Evolutionary conservation across 1,139 yeast genomes (phyloP).

Genomic region (Debaryomyces subglobosus): DNA sequence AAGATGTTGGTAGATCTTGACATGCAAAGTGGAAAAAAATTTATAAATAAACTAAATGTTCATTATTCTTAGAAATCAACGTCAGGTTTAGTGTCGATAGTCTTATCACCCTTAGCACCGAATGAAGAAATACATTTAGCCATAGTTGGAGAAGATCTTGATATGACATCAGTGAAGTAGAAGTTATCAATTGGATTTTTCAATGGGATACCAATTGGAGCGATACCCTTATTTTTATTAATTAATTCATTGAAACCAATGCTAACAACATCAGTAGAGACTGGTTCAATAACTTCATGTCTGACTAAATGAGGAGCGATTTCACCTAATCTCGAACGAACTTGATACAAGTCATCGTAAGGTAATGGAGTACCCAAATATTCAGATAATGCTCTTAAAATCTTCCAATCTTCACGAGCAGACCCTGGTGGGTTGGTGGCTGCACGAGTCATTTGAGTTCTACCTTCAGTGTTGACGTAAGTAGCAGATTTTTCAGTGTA

Average conservation of each 20-base stretch:
- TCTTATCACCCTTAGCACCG: constrained; percentile 67
- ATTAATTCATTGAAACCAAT: constrained; percentile 58
- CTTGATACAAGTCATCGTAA: constrained; percentile 71
- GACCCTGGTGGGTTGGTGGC: constrained; percentile 91
- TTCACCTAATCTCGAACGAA: constrained; percentile 73
- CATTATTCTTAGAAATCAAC: constrained; percentile 29
- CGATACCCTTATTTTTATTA: constrained; percentile 41
- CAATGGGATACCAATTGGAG: constrained; percentile 52
- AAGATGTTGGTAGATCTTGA: constrained; percentile 6
- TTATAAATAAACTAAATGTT: constrained; percentile 2
- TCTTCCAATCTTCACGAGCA: constrained; percentile 93
- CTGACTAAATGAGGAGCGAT: constrained; percentile 81
- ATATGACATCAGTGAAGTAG: constrained; percentile 85
- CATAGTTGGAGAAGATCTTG: constrained; percentile 89
- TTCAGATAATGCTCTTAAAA: constrained; percentile 81
- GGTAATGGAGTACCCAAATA: constrained; percentile 73
- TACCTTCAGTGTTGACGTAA: constrained; percentile 90
- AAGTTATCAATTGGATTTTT: constrained; percentile 79
- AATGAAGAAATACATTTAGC: constrained; percentile 76
- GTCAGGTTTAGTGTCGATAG: constrained; percentile 52
- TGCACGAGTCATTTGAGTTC: constrained; percentile 84
- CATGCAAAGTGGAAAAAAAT: constrained; percentile 8
- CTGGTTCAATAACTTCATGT: constrained; percentile 76
- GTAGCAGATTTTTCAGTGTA: constrained; percentile 88
- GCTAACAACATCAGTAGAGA: constrained; percentile 57